Percentiles rank a stretch among this genome's conserved stretches.
Evolutionary conservation across 495 filamentous ascomycete species (phyloP).

Genomic region (Penicillium angulare): DNA sequence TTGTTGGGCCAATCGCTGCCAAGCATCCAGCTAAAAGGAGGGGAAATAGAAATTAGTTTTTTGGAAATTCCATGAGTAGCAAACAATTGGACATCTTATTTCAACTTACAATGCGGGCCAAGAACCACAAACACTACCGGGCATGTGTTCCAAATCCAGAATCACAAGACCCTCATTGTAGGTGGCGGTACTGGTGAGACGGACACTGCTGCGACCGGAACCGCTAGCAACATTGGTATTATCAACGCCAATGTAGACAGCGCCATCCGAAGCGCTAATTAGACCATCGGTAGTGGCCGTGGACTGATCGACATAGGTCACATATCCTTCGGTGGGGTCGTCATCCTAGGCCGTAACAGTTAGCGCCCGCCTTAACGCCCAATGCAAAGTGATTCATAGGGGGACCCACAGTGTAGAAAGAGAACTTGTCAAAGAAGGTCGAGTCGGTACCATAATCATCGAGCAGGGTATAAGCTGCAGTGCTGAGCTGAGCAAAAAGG

Average conservation of each 20-base stretch:
- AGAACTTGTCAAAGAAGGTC: slow-evolving; percentile 58
- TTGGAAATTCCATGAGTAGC: too few relatives aligned
- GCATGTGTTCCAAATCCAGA: slow-evolving; percentile 59
- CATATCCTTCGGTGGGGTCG: slow-evolving; percentile 71
- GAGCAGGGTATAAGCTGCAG: slow-evolving; percentile 47
- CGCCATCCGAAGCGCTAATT: slow-evolving; percentile 48
- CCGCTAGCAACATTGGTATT: slow-evolving; percentile 32
- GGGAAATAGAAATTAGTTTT: too few relatives aligned
- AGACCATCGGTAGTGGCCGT: slow-evolving; percentile 53
- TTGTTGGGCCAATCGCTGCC: slow-evolving; percentile 63
- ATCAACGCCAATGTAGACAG: slow-evolving; percentile 47
- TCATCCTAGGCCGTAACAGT: slow-evolving; percentile 17
- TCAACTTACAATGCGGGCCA: slow-evolving; percentile 61
- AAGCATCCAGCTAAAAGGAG: slow-evolving; percentile 51
- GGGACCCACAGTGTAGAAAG: slow-evolving; percentile 39
- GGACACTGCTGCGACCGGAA: slow-evolving; percentile 57
- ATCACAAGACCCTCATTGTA: slow-evolving; percentile 58
- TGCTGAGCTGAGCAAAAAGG: slow-evolving; percentile 40
- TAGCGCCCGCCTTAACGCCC: not conserved
- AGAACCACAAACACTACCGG: slow-evolving; percentile 51
- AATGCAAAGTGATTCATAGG: not conserved
- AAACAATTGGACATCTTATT: too few relatives aligned
- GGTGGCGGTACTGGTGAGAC: slow-evolving; percentile 51
- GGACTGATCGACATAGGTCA: slow-evolving; percentile 54
- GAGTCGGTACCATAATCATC: slow-evolving; percentile 42